These are phyloP conservation scores for Calamus simplicifolius DNA, from an alignment of 176 grass and related monocot species.

Conservation along the genomic window DNA sequence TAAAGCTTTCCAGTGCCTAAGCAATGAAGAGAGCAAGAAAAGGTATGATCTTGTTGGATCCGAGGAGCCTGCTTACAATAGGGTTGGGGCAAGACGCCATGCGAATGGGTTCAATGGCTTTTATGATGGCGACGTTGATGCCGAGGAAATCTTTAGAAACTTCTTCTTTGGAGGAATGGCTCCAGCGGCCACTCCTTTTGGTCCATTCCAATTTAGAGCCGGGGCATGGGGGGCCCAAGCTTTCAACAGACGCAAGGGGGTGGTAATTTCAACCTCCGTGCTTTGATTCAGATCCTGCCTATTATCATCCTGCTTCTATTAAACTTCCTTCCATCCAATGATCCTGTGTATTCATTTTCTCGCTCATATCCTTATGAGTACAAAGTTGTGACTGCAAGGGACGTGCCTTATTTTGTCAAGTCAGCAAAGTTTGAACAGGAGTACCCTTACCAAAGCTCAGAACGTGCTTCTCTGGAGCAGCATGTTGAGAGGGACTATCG, in stretches of 20 bases:
- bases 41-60: conserved; percentile 42
- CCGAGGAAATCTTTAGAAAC: conserved; percentile 94
- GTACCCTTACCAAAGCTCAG: conserved; percentile 65
- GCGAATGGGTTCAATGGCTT: conserved; percentile 40
- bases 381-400: conserved; percentile 51
- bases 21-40: conserved; percentile 7
- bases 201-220: conserved; percentile 59
- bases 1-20: conserved; percentile 25
- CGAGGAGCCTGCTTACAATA: conserved; percentile 45
- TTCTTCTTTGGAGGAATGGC: conserved; percentile 91
- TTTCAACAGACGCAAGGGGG: not conserved
- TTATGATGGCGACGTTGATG: conserved; percentile 72
- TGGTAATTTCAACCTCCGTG: conserved; percentile 8
- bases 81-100: conserved; percentile 24
- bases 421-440: conserved; percentile 74
- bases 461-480: conserved; percentile 50
- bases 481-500: conserved; percentile 80
- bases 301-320: conserved; percentile 61
- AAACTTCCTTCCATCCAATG: conserved; percentile 76
- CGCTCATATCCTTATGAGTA: conserved; percentile 56
- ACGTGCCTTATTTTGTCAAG: conserved; percentile 77
- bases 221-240: conserved; percentile 5
- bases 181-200: conserved; percentile 48
- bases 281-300: conserved; percentile 23
- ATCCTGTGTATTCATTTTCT: conserved; percentile 60